Conservation (phyloP, 306 rosid species). For the Lupinus albus region DNA sequence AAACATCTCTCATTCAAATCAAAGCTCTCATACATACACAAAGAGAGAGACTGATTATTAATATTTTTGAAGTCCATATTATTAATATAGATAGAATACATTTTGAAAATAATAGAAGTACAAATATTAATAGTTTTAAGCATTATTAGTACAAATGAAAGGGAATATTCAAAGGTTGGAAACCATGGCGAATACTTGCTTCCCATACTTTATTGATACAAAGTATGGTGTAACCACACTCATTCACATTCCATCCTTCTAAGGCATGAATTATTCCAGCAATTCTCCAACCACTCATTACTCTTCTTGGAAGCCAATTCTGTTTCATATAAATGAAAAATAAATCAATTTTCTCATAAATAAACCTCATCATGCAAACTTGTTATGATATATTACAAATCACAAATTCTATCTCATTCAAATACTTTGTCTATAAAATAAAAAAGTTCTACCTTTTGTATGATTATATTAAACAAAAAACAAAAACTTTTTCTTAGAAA, state of each 20-base stretch:
- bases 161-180: conserved; percentile 43
- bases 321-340: neutral
- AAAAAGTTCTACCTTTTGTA: neutral
- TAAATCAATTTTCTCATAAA: neutral
- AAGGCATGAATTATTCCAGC: conserved; percentile 62
- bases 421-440: too few relatives aligned
- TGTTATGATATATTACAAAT: neutral
- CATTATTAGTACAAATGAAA: neutral
- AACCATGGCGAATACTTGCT: conserved; percentile 61
- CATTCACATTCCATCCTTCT: conserved; percentile 64
- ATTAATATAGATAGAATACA: neutral
- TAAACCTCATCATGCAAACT: neutral
- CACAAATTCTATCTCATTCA: too few relatives aligned
- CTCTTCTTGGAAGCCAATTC: conserved; percentile 67
- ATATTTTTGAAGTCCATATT: too few relatives aligned
- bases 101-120: neutral
- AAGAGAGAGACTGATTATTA: too few relatives aligned
- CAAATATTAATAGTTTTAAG: neutral
- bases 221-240: conserved; percentile 47
- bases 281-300: conserved; percentile 69
- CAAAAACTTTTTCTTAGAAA: neutral
- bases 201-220: conserved; percentile 47
- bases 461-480: neutral
- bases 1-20: too few relatives aligned
- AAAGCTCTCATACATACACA: too few relatives aligned